Conservation (phyloP, 805 yeast genomes). For the Ogataea parapolymorpha region DNA sequence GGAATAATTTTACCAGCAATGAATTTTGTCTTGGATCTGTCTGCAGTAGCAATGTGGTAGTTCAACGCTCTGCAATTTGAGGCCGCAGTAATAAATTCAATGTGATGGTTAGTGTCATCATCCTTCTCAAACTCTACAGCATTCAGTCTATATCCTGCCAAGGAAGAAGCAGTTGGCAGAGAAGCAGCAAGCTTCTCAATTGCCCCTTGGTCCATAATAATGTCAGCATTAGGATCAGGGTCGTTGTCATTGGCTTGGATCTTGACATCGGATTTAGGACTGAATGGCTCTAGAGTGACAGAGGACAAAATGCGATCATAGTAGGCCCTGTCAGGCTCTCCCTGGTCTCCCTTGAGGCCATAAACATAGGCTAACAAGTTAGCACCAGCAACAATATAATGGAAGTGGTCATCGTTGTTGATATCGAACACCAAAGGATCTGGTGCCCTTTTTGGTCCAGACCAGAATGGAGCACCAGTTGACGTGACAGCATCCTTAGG, state of each 20-base stretch:
- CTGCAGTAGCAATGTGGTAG: conserved; percentile 85
- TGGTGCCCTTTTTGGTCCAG: conserved; percentile 97
- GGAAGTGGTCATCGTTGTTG: conserved; percentile 70
- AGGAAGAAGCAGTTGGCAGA: conserved; percentile 82
- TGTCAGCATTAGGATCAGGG: conserved; percentile 73
- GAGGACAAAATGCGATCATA: conserved; percentile 54
- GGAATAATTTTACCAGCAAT: conserved; percentile 99
- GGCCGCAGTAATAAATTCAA: conserved; percentile 93
- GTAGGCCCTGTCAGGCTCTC: conserved; percentile 42
- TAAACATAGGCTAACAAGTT: conserved; percentile 86
- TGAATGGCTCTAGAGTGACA: conserved; percentile 57
- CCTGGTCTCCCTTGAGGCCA: conserved; percentile 76
- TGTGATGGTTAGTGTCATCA: conserved; percentile 95
- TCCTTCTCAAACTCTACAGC: conserved; percentile 98
- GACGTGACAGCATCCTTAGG: conserved; percentile 92
- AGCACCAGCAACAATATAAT: conserved; percentile 86
- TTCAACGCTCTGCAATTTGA: conserved; percentile 94
- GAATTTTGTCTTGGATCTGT: conserved; percentile 85
- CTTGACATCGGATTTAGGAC: conserved; percentile 69
- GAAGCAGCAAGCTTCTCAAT: conserved; percentile 67
- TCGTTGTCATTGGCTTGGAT: conserved; percentile 87
- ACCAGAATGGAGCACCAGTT: conserved; percentile 93
- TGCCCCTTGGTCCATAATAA: conserved; percentile 55
- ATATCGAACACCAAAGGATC: conserved; percentile 76
- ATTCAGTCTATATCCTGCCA: conserved; percentile 81